Conservation (phyloP, 305 asterid species). For the Lippia alba region DNA sequence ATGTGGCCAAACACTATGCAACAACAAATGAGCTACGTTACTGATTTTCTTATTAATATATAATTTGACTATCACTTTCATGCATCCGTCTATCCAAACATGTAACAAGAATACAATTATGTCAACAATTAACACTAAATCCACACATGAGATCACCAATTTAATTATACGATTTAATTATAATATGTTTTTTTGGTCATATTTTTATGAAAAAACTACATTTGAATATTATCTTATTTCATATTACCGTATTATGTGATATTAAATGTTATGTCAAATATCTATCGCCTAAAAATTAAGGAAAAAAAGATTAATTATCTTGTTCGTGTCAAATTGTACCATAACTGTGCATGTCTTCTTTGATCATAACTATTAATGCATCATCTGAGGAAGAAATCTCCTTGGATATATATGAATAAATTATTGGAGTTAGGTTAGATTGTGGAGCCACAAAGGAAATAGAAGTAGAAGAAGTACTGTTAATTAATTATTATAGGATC, state of each 20-base stretch:
- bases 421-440: slow-evolving; percentile 25
- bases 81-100: slow-evolving; percentile 32
- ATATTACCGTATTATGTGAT: too few relatives aligned
- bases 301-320: too few relatives aligned
- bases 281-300: too few relatives aligned
- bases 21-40: slow-evolving; percentile 32
- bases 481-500: slow-evolving; percentile 26
- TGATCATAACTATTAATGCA: too few relatives aligned
- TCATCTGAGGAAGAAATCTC: too few relatives aligned
- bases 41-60: slow-evolving; percentile 13
- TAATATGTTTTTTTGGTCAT: too few relatives aligned
- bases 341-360: too few relatives aligned
- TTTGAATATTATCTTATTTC: too few relatives aligned
- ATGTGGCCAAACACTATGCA: slow-evolving; percentile 23
- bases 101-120: slow-evolving; percentile 35
- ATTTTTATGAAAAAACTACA: too few relatives aligned
- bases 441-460: slow-evolving; percentile 29
- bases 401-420: neutral
- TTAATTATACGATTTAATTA: slow-evolving; percentile 34
- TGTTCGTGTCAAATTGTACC: too few relatives aligned
- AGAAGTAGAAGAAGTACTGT: too few relatives aligned
- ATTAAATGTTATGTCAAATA: too few relatives aligned
- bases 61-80: slow-evolving; percentile 63
- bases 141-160: slow-evolving; percentile 43
- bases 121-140: slow-evolving; percentile 37